Conservation (phyloP, 1,284 basidiomycete genomes). For the Boletus hoseneyae region DNA sequence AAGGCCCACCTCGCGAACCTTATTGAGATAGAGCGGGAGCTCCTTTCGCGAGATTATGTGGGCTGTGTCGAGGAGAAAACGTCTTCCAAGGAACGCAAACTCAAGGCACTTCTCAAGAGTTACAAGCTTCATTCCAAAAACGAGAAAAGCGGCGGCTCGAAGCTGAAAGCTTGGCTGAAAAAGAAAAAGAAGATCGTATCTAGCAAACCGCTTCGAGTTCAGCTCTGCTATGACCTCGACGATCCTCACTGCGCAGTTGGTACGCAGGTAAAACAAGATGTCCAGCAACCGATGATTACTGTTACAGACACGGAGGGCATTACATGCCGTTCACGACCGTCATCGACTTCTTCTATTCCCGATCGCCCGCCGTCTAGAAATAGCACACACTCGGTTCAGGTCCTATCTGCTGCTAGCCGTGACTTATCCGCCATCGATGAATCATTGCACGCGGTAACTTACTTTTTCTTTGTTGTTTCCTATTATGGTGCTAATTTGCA, state of each 20-base stretch:
- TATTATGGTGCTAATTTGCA: slow-evolving; percentile 15
- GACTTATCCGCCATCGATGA: slow-evolving; percentile 54
- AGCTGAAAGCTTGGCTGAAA: slow-evolving; percentile 63
- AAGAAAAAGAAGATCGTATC: slow-evolving; percentile 51
- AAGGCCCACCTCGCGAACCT: slow-evolving; percentile 36
- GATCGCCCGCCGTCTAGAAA: slow-evolving; percentile 12
- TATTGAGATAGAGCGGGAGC: slow-evolving; percentile 38
- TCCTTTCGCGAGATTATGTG: slow-evolving; percentile 28
- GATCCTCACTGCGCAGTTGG: slow-evolving; percentile 38
- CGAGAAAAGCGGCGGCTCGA: slow-evolving; percentile 39
- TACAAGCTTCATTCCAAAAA: slow-evolving; percentile 38
- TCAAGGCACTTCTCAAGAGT: slow-evolving; percentile 38
- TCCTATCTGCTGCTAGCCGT: slow-evolving; percentile 48
- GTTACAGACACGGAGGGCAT: slow-evolving; percentile 27
- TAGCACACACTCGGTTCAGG: slow-evolving; percentile 41
- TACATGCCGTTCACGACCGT: slow-evolving; percentile 14
- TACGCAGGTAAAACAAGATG: slow-evolving; percentile 34
- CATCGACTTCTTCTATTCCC: slow-evolving; percentile 1
- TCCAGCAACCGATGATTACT: slow-evolving; percentile 20
- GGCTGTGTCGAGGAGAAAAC: slow-evolving; percentile 31
- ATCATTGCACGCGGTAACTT: slow-evolving; percentile 29
- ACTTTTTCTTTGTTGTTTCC: slow-evolving; percentile 8
- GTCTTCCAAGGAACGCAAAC: slow-evolving; percentile 32
- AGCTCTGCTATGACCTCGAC: slow-evolving; percentile 38
- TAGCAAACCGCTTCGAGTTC: slow-evolving; percentile 35